phyloP scores from a whole-genome alignment of 2,329 filamentous ascomycete species.

The Hypoxylon sp. region DNA sequence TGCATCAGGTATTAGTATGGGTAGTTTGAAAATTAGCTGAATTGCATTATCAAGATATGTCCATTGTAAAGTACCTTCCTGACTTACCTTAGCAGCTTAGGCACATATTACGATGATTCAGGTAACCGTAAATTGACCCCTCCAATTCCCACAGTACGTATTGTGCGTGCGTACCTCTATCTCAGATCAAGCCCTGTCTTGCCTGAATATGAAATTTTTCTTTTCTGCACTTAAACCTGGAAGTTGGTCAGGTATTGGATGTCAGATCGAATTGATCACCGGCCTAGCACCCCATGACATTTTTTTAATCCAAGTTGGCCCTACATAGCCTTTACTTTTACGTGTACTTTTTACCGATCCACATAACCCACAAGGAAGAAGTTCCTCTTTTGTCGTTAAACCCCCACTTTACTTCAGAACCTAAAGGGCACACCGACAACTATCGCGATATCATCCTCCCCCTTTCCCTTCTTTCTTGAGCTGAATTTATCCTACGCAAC shows the following conservation, averaged over 20 bases:
- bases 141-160: constrained; percentile 11
- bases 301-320: constrained; percentile 18
- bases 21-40: background rate
- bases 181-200: constrained; percentile 10
- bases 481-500: constrained; percentile 25
- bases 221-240: constrained; percentile 19
- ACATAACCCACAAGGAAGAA: constrained; percentile 33
- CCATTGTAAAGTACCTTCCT: constrained; percentile 16
- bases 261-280: constrained; percentile 38
- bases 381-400: constrained; percentile 36
- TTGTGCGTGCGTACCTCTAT: background rate
- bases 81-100: constrained; percentile 6
- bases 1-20: background rate
- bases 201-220: constrained; percentile 20
- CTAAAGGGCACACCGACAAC: constrained; percentile 46
- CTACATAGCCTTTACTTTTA: constrained; percentile 15
- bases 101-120: background rate
- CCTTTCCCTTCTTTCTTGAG: constrained; percentile 28
- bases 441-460: constrained; percentile 44
- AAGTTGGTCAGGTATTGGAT: constrained; percentile 17
- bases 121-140: background rate
- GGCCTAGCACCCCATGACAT: constrained; percentile 34
- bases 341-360: constrained; percentile 35
- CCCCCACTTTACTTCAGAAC: constrained; percentile 36
- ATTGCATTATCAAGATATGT: constrained; percentile 2